phyloP scores from a whole-genome alignment of 192 early-diverging fungal genomes.

The Entrophospora sp. region DNA sequence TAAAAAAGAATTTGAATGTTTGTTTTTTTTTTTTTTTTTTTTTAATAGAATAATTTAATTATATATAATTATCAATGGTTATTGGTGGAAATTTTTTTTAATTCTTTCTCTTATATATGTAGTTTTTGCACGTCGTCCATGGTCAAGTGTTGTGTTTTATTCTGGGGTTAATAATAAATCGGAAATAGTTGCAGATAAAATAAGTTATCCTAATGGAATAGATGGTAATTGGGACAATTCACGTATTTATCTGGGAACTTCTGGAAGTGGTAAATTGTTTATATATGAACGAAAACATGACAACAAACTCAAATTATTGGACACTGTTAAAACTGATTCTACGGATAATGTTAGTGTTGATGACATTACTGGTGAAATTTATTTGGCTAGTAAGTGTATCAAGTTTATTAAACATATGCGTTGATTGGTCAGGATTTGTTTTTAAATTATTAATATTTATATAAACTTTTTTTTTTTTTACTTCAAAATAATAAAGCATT shows the following conservation, averaged over 20 bases:
- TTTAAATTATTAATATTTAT: slow-evolving; percentile 19
- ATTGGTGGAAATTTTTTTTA: not conserved
- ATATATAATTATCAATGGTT: not conserved
- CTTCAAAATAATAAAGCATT: not conserved
- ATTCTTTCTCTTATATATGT: not conserved
- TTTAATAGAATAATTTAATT: not conserved
- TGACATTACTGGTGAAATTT: slow-evolving; percentile 11
- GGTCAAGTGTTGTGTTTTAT: slow-evolving; percentile 5
- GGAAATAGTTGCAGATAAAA: not conserved
- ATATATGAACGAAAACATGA: slow-evolving; percentile 1
- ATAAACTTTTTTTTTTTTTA: slow-evolving; percentile 17
- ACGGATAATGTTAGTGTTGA: slow-evolving; percentile 13
- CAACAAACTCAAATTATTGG: not conserved
- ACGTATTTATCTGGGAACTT: not conserved
- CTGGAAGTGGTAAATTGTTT: not conserved
- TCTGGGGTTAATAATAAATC: not conserved
- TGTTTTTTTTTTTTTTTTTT: not conserved
- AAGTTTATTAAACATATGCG: slow-evolving; percentile 1
- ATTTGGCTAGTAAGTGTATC: not conserved
- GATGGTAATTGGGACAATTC: slow-evolving; percentile 1
- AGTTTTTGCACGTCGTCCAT: not conserved
- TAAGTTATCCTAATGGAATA: slow-evolving; percentile 6
- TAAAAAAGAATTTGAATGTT: slow-evolving; percentile 35
- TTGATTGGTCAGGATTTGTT: slow-evolving; percentile 25
- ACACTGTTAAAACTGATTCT: not conserved